A percentile compares a stretch with the other conserved stretches of the same genome.
These are phyloP conservation scores for Thelonectria discophora DNA, from an alignment of 2,329 filamentous ascomycete species.

Conservation along the genomic window DNA sequence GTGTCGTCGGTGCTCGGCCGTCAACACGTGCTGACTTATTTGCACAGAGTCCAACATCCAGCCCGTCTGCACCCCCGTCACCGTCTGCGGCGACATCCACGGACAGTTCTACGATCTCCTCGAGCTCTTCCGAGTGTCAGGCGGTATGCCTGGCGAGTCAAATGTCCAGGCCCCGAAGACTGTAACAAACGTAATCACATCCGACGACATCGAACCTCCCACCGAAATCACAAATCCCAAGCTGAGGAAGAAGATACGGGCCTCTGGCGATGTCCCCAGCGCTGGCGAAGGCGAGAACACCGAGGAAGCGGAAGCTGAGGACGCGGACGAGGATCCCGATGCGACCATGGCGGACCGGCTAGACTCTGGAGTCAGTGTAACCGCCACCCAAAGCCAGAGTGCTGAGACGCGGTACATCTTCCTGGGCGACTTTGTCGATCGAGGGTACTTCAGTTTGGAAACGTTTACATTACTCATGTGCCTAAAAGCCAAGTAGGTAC, in stretches of 20 bases:
- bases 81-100: constrained; percentile 97
- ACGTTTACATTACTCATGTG: constrained; percentile 98
- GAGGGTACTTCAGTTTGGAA: constrained; percentile 96
- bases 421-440: constrained; percentile 92
- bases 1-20: constrained; percentile 8
- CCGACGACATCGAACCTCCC: constrained; percentile 92
- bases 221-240: constrained; percentile 89
- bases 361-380: constrained; percentile 48
- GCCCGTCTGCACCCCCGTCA: constrained; percentile 95
- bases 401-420: constrained; percentile 68
- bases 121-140: constrained; percentile 95
- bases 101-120: constrained; percentile 98
- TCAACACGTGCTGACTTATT: constrained; percentile 29
- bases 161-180: constrained; percentile 74
- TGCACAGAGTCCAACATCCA: constrained; percentile 93
- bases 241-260: constrained; percentile 82
- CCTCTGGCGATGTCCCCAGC: constrained; percentile 43
- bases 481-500: constrained; percentile 75
- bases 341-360: constrained; percentile 43
- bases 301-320: constrained; percentile 58
- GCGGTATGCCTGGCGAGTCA: constrained; percentile 91
- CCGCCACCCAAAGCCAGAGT: constrained; percentile 53
- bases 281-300: constrained; percentile 64
- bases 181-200: constrained; percentile 78
- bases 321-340: constrained; percentile 46